A percentile compares a stretch with the other conserved stretches of the same genome.
Evolutionary conservation across 1,139 yeast genomes (phyloP).

Genomic region (Debaryomyces fabryi): DNA sequence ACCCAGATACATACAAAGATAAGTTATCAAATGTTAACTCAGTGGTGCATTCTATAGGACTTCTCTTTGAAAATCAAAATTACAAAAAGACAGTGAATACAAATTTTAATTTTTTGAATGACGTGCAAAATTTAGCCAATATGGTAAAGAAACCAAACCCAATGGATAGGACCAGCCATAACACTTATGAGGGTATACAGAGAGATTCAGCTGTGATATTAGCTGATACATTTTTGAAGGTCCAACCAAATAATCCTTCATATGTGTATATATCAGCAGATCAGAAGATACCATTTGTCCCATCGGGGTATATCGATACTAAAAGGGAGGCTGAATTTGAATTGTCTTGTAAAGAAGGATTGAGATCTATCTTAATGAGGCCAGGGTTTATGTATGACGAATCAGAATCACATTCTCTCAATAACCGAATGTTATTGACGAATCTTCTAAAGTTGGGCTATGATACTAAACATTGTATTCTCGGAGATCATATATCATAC

Average conservation of each 20-base stretch:
- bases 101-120: conserved; percentile 35
- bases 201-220: conserved; percentile 68
- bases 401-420: conserved; percentile 27
- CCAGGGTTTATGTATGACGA: conserved; percentile 86
- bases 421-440: conserved; percentile 34
- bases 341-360: conserved; percentile 41
- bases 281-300: conserved; percentile 64
- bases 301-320: conserved; percentile 68
- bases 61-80: conserved; percentile 63
- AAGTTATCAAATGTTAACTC: conserved; percentile 54
- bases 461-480: conserved; percentile 40
- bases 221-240: conserved; percentile 56
- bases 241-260: conserved; percentile 33
- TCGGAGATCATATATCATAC: conserved; percentile 30
- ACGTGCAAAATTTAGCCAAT: conserved; percentile 31
- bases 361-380: conserved; percentile 66
- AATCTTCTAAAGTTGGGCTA: conserved; percentile 37
- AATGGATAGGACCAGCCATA: conserved; percentile 47
- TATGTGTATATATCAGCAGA: conserved; percentile 86
- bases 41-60: conserved; percentile 85
- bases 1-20: conserved; percentile 57
- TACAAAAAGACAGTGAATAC: conserved; percentile 63
- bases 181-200: conserved; percentile 65
- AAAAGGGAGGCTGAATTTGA: conserved; percentile 78
- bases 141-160: conserved; percentile 51